Percentiles rank a stretch among this genome's conserved stretches.
phyloP scores from a whole-genome alignment of 306 rosid species.

The Cucurbita moschata region DNA sequence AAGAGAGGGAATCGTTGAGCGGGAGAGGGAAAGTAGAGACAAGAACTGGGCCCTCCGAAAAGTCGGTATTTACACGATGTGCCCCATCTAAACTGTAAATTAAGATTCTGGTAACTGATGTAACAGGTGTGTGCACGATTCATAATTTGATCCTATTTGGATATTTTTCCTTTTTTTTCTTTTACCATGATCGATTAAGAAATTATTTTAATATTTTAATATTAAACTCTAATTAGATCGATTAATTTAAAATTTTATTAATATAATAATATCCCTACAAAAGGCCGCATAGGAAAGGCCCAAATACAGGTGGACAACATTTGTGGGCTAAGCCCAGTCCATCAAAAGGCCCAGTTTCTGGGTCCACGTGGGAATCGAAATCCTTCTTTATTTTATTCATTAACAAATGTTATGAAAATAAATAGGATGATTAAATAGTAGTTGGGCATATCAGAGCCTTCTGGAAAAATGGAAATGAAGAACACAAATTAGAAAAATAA shows the following conservation, averaged over 20 bases:
- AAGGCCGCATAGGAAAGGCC: not conserved
- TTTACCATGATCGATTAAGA: not conserved
- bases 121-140: not conserved
- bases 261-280: too few relatives aligned
- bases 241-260: too few relatives aligned
- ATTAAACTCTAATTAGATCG: too few relatives aligned
- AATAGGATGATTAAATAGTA: not conserved
- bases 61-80: not conserved
- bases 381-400: not conserved
- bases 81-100: not conserved
- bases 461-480: not conserved
- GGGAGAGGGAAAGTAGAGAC: not conserved
- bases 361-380: not conserved
- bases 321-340: not conserved
- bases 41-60: not conserved
- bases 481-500: not conserved
- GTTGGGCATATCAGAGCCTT: not conserved
- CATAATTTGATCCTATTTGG: not conserved
- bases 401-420: not conserved
- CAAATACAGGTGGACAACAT: not conserved
- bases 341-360: not conserved
- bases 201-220: too few relatives aligned
- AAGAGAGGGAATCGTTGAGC: not conserved
- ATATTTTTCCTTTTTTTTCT: not conserved
- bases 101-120: not conserved